phyloP scores from a whole-genome alignment of 306 rosid genomes.

The Sindora glabra region DNA sequence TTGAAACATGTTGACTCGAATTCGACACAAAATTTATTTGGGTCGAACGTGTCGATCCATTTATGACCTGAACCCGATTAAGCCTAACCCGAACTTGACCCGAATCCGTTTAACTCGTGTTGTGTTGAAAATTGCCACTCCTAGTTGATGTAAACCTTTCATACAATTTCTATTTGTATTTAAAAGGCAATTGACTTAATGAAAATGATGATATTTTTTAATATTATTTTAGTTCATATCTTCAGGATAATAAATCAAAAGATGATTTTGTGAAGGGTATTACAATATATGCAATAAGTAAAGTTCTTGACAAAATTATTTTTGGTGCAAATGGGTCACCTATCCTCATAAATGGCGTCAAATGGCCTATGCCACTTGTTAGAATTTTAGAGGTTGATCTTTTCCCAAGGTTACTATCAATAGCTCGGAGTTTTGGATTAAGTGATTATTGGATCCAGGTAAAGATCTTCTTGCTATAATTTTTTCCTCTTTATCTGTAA shows the following conservation, averaged over 20 bases:
- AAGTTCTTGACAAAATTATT: slow-evolving; percentile 80
- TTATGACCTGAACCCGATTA: no score
- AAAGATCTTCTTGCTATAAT: slow-evolving; percentile 18
- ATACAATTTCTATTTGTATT: not conserved
- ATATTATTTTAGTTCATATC: slow-evolving; percentile 64
- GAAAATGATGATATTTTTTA: no score
- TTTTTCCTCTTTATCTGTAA: not conserved
- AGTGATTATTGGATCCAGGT: slow-evolving; percentile 90
- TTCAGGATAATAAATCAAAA: slow-evolving; percentile 68
- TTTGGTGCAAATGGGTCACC: slow-evolving; percentile 70
- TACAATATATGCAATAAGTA: slow-evolving; percentile 76
- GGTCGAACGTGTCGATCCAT: no score
- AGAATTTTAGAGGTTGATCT: slow-evolving; percentile 92
- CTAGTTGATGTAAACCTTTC: no score
- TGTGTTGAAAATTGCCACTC: no score
- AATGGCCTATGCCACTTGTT: slow-evolving; percentile 82
- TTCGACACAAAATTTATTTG: no score
- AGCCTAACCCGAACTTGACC: no score
- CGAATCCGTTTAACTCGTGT: no score
- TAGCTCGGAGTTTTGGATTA: slow-evolving; percentile 89
- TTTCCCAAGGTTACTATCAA: slow-evolving; percentile 89
- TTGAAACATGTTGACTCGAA: no score
- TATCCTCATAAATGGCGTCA: slow-evolving; percentile 77
- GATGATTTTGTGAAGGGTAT: slow-evolving; percentile 96
- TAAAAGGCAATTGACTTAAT: slow-evolving; percentile 19